A percentile compares a stretch with the other conserved stretches of the same genome.
Conservation (phyloP, 2,329 filamentous ascomycete genomes). For the Orbilia blumenaviensis region DNA sequence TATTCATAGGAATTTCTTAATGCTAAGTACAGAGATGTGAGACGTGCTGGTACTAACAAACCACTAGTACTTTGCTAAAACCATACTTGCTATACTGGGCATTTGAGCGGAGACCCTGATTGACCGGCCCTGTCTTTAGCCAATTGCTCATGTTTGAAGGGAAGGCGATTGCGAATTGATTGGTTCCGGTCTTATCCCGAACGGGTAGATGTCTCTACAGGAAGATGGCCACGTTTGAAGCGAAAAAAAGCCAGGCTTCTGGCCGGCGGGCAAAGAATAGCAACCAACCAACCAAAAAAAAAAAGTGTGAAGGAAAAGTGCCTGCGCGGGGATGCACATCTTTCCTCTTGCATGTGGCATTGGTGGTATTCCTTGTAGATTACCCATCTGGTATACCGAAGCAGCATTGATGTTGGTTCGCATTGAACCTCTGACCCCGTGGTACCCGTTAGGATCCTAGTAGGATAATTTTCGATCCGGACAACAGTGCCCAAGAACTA, state of each 20-base stretch:
- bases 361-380: conserved; percentile 4
- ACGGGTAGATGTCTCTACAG: background rate
- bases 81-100: no score
- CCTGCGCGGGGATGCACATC: background rate
- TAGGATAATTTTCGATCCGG: background rate
- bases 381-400: background rate
- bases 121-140: background rate
- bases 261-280: background rate
- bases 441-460: background rate
- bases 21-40: no score
- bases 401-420: background rate
- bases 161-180: background rate
- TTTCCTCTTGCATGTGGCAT: background rate
- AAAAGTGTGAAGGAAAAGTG: no score
- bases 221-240: background rate
- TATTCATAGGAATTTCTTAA: no score
- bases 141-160: background rate
- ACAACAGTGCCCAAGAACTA: background rate
- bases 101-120: background rate
- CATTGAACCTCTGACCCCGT: conserved; percentile 1
- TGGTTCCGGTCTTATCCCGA: conserved; percentile 4
- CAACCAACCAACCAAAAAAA: no score
- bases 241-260: background rate
- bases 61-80: no score
- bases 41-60: no score